Percentiles rank a stretch among this genome's conserved stretches.
These are phyloP conservation scores for Schizochytrium sp. DNA, from an alignment of 108 stramenopile species.

Conservation along the genomic window DNA sequence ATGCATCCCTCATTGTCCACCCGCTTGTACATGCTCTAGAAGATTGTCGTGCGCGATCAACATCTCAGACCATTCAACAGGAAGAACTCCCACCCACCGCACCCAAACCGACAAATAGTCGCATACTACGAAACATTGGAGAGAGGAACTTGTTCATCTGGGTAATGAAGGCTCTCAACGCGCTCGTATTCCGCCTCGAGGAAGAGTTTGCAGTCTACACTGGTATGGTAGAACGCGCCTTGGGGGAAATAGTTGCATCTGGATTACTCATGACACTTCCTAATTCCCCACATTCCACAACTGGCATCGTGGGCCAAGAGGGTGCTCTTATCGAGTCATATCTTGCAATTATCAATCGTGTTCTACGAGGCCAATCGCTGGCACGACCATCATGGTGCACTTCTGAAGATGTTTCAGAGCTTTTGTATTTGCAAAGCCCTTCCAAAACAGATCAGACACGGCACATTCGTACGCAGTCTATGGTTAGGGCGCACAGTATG, in stretches of 20 bases:
- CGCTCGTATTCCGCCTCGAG: slow-evolving; percentile 46
- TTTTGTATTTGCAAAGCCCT: not conserved
- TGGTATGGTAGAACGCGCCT: not conserved
- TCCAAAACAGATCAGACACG: not conserved
- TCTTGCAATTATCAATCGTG: not conserved
- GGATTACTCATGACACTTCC: not conserved
- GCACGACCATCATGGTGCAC: not conserved
- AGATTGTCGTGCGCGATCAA: not conserved
- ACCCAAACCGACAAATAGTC: too few relatives aligned
- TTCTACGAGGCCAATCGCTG: slow-evolving; percentile 14
- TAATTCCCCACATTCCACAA: not conserved
- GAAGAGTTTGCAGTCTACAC: slow-evolving; percentile 31
- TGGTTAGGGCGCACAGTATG: slow-evolving; percentile 63
- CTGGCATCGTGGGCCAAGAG: not conserved
- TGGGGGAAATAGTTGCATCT: not conserved
- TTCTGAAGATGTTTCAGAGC: not conserved
- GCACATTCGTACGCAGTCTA: not conserved
- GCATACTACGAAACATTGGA: not conserved
- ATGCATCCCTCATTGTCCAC: slow-evolving; percentile 43
- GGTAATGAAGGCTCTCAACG: slow-evolving; percentile 2
- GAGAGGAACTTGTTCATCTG: not conserved
- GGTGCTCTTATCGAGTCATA: slow-evolving; percentile 13
- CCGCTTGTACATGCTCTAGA: slow-evolving; percentile 47
- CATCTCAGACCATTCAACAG: not conserved
- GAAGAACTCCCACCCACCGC: too few relatives aligned